Base-by-base conservation (phyloP, 805 yeast species). In the Kazachstania psychrophila region DNA sequence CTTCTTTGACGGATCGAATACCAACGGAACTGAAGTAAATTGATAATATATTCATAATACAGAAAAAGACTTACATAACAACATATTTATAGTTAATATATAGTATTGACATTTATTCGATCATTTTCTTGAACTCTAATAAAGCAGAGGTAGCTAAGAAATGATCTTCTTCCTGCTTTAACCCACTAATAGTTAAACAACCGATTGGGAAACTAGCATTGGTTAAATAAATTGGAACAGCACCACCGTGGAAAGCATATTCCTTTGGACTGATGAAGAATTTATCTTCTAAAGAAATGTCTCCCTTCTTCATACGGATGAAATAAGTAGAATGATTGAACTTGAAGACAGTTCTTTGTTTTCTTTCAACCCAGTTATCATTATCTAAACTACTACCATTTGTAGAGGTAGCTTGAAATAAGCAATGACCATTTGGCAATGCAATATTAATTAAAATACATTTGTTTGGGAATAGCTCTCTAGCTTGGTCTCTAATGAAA, bases 221-320 rank as follows among this genome's bases (percentile, higher is more conserved):
- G 2, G 37, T 37, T 14, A 69, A 45, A 40, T 62, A 62, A 23
- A 74, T 55, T 9, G 79, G 78, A 34, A 74, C 65, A 23, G 71
- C 66, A 37, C 81, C 81, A 17, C 81, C 81, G 44, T 72, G 76
- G 22, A 63, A 54, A 8, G 76, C 75, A 45, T 64, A 73, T 10
- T 68, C 72, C 14, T 45, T 46, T 8, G 66, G 56, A 20, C 66
- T 64, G 14, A 72, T 54, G 37, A 61, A 66, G 28, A 56, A 54
- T 3, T 62, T 65, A 28, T 65, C 70, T 6, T 69, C 57, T 34
- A 62, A 56, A 2, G 56, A 58, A 40, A 60, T 65, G 1, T 34
- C 37, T 17, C 60, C 58, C 39, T 69, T 55, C 46, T 66, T 68
- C 32, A 58, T 59, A 6, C 77, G 75, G 49, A 72, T 60, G 39